These are phyloP conservation scores for Aspergillus puulaauensis DNA, from an alignment of 2,329 filamentous ascomycete species.

Conservation along the genomic window DNA sequence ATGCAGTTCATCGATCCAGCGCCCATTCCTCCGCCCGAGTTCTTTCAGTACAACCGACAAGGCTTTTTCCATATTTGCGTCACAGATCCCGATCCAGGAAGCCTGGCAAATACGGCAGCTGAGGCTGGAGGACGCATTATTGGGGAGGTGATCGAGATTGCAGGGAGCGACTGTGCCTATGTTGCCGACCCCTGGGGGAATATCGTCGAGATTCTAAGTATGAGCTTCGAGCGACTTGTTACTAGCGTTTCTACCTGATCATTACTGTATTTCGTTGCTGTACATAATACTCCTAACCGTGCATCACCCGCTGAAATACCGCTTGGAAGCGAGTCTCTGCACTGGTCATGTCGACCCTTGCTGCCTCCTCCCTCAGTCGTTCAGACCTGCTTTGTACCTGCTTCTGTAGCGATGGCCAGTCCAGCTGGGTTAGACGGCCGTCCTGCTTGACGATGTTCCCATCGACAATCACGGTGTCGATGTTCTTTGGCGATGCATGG, in stretches of 20 bases:
- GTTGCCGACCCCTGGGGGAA: no score
- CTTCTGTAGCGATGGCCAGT: not conserved
- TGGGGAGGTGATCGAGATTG: no score
- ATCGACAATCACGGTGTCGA: slow-evolving; percentile 4
- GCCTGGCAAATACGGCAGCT: no score
- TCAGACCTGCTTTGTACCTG: not conserved
- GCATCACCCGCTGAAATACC: not conserved
- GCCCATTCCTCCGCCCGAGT: no score
- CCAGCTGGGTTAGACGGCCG: not conserved
- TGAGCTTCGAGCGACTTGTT: no score
- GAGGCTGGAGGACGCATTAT: no score
- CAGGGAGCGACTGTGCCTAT: no score
- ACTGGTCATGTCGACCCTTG: not conserved
- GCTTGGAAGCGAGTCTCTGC: not conserved
- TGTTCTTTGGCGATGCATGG: slow-evolving; percentile 6
- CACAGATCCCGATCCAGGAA: no score
- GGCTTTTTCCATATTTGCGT: not conserved
- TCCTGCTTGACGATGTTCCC: slow-evolving; percentile 6
- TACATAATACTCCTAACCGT: not conserved
- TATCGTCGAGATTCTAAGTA: no score
- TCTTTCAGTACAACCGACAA: not conserved
- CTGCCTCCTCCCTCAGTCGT: not conserved
- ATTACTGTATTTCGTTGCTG: not conserved
- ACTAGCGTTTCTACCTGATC: not conserved
- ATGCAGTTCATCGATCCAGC: no score